Evolutionary conservation across 2,329 filamentous ascomycete species (phyloP).

Genomic region (Ceratocystis lukuohia): DNA sequence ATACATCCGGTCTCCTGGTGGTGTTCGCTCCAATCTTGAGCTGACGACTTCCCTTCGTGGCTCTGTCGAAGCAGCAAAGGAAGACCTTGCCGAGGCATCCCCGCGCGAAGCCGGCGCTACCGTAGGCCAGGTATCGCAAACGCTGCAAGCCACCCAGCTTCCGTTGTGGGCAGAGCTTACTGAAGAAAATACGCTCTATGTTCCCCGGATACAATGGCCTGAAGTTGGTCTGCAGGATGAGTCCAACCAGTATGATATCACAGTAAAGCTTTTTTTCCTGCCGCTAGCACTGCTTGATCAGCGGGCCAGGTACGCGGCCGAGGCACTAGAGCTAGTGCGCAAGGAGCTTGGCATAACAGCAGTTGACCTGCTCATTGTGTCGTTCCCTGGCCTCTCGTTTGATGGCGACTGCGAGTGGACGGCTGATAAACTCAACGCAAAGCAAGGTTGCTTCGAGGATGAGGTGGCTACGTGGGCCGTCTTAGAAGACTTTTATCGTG

Average conservation of each 20-base stretch:
- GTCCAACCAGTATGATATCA: constrained; percentile 77
- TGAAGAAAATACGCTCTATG: constrained; percentile 46
- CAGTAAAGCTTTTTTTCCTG: constrained; percentile 88
- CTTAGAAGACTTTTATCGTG: constrained; percentile 57
- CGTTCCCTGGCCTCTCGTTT: constrained; percentile 85
- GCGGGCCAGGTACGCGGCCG: constrained; percentile 56
- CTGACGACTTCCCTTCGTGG: constrained; percentile 75
- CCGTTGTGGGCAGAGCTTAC: constrained; percentile 57
- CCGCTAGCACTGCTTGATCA: constrained; percentile 51
- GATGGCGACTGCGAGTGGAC: constrained; percentile 82
- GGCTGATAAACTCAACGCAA: constrained; percentile 47
- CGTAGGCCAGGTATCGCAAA: constrained; percentile 22
- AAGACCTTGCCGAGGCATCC: constrained; percentile 34
- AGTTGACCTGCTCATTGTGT: constrained; percentile 81
- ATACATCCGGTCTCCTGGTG: constrained; percentile 64
- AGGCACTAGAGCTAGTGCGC: constrained; percentile 68
- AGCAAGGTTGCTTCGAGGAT: constrained; percentile 52
- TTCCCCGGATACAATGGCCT: constrained; percentile 65
- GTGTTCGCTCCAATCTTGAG: constrained; percentile 82
- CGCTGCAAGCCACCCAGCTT: constrained; percentile 23
- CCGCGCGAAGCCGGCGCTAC: background rate
- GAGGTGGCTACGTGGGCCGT: constrained; percentile 56
- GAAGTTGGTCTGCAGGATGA: constrained; percentile 66
- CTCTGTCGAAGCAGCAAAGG: constrained; percentile 65
- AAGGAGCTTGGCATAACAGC: constrained; percentile 62